These are phyloP conservation scores for Pseudocercospora ulei DNA, from an alignment of 2,329 filamentous ascomycete species.

Conservation along the genomic window DNA sequence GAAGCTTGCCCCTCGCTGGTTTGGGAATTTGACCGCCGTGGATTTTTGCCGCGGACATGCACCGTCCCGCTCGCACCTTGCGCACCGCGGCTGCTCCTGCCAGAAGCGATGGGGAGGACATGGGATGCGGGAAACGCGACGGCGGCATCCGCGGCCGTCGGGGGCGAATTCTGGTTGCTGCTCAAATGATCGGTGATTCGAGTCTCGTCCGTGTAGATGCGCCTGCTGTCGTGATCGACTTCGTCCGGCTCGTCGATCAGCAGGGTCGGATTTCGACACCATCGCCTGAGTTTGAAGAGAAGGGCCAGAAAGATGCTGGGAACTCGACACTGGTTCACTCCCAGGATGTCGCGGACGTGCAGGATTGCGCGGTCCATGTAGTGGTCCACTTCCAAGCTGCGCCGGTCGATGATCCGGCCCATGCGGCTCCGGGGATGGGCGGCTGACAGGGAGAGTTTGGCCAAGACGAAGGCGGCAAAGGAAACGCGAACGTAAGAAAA, in stretches of 20 bases:
- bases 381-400: slow-evolving; percentile 54
- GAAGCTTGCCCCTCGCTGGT: not conserved
- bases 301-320: slow-evolving; percentile 29
- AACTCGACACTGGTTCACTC: slow-evolving; percentile 28
- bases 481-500: slow-evolving; percentile 62
- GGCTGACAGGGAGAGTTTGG: slow-evolving; percentile 63
- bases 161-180: slow-evolving; percentile 17
- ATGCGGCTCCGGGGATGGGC: slow-evolving; percentile 56
- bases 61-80: not conserved
- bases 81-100: not conserved
- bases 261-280: slow-evolving; percentile 26
- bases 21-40: not conserved
- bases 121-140: not conserved
- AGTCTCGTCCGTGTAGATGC: too few relatives aligned
- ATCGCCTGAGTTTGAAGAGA: slow-evolving; percentile 30
- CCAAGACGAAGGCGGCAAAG: slow-evolving; percentile 60
- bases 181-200: slow-evolving; percentile 16
- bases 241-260: slow-evolving; percentile 14
- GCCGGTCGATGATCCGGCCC: slow-evolving; percentile 58
- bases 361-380: slow-evolving; percentile 62
- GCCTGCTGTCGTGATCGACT: not conserved
- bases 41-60: not conserved
- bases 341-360: slow-evolving; percentile 56
- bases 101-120: not conserved
- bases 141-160: slow-evolving; percentile 7